These are phyloP conservation scores for Pseudozyma hubeiensis DNA, from an alignment of 1,284 basidiomycete species.

Conservation along the genomic window DNA sequence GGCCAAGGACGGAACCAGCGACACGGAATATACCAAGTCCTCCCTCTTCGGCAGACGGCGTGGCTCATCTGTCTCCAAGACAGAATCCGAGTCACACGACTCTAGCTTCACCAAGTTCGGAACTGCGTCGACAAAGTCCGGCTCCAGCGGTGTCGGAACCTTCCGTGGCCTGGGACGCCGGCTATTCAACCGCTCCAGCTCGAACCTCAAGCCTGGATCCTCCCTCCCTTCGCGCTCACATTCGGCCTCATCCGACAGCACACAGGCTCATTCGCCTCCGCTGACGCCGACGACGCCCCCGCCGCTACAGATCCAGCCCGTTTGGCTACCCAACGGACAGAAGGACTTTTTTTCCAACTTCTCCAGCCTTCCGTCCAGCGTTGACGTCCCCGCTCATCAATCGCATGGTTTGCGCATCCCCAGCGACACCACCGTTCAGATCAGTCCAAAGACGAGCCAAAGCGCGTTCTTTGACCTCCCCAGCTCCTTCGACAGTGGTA, in stretches of 20 bases:
- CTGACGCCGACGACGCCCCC: constrained; percentile 43
- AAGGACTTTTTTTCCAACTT: constrained; percentile 47
- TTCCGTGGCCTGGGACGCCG: constrained; percentile 34
- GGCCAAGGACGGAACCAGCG: constrained; percentile 19
- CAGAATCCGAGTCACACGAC: constrained; percentile 12
- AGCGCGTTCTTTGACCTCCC: constrained; percentile 5
- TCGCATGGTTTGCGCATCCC: background rate
- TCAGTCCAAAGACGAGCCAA: constrained; percentile 30
- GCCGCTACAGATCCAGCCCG: constrained; percentile 22
- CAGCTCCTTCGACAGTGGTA: background rate
- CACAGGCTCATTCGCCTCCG: constrained; percentile 38
- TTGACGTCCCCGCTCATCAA: background rate
- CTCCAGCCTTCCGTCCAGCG: constrained; percentile 19
- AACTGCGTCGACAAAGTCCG: constrained; percentile 2
- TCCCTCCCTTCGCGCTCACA: constrained; percentile 36
- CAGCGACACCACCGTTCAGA: background rate
- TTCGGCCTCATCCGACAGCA: constrained; percentile 36
- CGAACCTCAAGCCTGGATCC: constrained; percentile 23
- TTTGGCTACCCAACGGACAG: constrained; percentile 42
- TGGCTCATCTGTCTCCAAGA: constrained; percentile 3
- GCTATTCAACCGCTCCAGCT: constrained; percentile 38
- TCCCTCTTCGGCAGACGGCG: constrained; percentile 5
- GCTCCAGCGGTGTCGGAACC: constrained; percentile 13
- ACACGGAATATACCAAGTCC: constrained; percentile 19
- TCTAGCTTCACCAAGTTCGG: constrained; percentile 10